Evolutionary conservation across 768 basidiomycete genomes (phyloP).

Genomic region (Trametes coccinea): DNA sequence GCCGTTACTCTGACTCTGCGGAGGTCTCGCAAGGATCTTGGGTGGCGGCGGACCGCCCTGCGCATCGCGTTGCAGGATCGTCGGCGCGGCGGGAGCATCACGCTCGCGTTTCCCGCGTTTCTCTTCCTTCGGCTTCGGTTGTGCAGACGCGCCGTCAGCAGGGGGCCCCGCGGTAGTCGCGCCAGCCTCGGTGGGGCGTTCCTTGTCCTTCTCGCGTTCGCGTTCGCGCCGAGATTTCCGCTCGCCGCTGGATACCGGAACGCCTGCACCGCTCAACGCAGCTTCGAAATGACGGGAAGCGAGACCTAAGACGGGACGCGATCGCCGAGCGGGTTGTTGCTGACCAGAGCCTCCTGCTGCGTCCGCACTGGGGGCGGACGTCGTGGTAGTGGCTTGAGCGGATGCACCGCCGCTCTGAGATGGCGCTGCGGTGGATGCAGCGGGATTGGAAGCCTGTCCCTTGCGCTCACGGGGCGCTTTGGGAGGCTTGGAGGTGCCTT

Average conservation of each 20-base stretch:
- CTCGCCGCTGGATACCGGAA: constrained; percentile 27
- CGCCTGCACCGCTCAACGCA: constrained; percentile 65
- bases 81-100: constrained; percentile 14
- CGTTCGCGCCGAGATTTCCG: constrained; percentile 37
- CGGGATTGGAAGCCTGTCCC: constrained; percentile 21
- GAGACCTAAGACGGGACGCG: constrained; percentile 61
- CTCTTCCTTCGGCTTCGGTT: constrained; percentile 10
- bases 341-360: background rate
- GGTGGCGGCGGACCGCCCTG: constrained; percentile 11
- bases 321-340: constrained; percentile 38
- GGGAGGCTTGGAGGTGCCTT: constrained; percentile 12
- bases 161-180: background rate
- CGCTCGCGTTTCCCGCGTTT: constrained; percentile 5
- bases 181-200: background rate
- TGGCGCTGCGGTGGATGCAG: constrained; percentile 14
- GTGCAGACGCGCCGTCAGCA: background rate
- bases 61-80: constrained; percentile 21
- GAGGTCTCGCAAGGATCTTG: constrained; percentile 19
- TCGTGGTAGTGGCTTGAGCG: constrained; percentile 4
- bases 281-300: constrained; percentile 72
- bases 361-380: constrained; percentile 15
- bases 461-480: constrained; percentile 24
- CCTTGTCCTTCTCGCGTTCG: constrained; percentile 34
- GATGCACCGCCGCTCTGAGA: background rate
- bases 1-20: background rate